Conservation (phyloP, 345 rosid genomes). For the Citrus hindsii region DNA sequence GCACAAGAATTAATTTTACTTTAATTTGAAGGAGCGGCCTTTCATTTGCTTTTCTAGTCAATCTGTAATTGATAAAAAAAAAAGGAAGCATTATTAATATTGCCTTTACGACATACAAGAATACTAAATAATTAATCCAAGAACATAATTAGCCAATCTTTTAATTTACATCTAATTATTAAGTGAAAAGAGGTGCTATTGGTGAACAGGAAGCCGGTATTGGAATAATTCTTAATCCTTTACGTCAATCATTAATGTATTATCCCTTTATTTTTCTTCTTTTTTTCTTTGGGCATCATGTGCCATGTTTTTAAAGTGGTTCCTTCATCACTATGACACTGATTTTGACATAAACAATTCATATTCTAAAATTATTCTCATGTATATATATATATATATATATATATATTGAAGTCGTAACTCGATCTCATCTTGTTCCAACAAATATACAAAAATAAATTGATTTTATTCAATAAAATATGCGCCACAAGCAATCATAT, state of each 20-base stretch:
- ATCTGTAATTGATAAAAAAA: background rate
- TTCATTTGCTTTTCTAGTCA: background rate
- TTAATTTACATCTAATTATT: constrained; percentile 1
- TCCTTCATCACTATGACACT: background rate
- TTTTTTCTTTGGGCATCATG: constrained; percentile 17
- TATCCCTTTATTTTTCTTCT: background rate
- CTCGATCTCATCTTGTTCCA: background rate
- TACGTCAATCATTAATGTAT: constrained; percentile 32
- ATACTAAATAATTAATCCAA: background rate
- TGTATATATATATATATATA: background rate
- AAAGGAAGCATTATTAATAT: background rate
- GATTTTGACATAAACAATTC: background rate
- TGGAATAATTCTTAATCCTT: constrained; percentile 6
- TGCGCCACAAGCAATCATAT: background rate
- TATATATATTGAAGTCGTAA: background rate
- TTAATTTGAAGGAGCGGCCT: background rate
- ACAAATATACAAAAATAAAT: background rate
- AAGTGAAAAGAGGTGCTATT: background rate
- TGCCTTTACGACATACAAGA: background rate
- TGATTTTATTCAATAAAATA: background rate
- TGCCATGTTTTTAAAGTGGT: constrained; percentile 7
- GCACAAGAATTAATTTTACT: background rate
- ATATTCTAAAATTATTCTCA: background rate
- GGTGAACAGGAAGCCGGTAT: background rate
- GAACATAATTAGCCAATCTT: background rate